Percentiles rank a stretch among this genome's conserved stretches.
These are phyloP conservation scores for Coffea humblotiana DNA, from an alignment of 305 asterid genomes.

Conservation along the genomic window DNA sequence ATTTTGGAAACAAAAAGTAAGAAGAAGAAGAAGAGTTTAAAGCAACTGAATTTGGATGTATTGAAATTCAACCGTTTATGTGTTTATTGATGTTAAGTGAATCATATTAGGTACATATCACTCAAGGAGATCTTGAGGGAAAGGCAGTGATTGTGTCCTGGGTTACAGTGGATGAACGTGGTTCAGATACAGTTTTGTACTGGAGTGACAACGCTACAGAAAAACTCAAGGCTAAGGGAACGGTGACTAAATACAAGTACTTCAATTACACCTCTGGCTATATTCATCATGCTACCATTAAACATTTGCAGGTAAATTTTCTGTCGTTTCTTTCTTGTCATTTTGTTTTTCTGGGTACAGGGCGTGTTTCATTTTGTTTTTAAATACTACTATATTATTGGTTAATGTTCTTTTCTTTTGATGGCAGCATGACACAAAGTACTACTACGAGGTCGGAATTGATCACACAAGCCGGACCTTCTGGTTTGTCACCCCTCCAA, in stretches of 20 bases:
- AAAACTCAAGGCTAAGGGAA: slow-evolving; percentile 48
- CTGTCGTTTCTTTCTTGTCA: background rate
- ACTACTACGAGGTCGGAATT: slow-evolving; percentile 65
- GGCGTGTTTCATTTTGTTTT: no score
- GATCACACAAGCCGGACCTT: slow-evolving; percentile 51
- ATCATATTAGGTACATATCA: slow-evolving; percentile 63
- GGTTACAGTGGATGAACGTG: slow-evolving; percentile 72
- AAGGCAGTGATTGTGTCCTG: slow-evolving; percentile 86
- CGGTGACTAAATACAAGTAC: slow-evolving; percentile 42
- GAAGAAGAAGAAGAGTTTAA: background rate
- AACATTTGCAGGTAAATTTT: slow-evolving; percentile 46
- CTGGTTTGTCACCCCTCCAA: slow-evolving; percentile 78
- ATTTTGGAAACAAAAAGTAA: background rate
- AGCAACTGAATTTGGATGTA: background rate
- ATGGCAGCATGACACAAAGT: slow-evolving; percentile 63
- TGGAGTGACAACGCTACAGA: slow-evolving; percentile 52
- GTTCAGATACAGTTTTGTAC: slow-evolving; percentile 51
- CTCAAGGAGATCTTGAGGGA: slow-evolving; percentile 81
- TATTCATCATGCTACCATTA: slow-evolving; percentile 70
- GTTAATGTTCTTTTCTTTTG: background rate
- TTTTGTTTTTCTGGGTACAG: background rate
- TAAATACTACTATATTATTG: background rate
- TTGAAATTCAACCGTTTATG: background rate
- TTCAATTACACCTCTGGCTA: slow-evolving; percentile 74
- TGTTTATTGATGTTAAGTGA: background rate